Evolutionary conservation across 2,329 filamentous ascomycete genomes (phyloP).

Genomic region (Lasiodiplodia hormozganensis): DNA sequence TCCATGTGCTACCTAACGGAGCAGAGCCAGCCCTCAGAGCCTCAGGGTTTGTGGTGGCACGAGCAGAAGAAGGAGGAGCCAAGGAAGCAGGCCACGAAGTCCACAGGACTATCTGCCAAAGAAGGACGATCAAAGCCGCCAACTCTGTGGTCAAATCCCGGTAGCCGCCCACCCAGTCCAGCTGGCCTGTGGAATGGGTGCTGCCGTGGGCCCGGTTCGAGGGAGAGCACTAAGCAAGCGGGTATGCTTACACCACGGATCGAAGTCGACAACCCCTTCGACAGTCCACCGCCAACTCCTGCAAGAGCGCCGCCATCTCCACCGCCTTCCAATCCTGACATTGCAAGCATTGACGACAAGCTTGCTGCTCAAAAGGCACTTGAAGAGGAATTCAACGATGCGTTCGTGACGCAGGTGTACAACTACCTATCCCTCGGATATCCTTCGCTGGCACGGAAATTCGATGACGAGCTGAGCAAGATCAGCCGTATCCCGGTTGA

Average conservation of each 20-base stretch:
- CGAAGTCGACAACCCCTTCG: conserved; percentile 51
- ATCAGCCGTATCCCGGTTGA: conserved; percentile 74
- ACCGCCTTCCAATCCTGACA: conserved; percentile 45
- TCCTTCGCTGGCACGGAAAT: conserved; percentile 80
- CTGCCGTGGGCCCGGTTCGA: conserved; percentile 56
- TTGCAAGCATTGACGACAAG: conserved; percentile 51
- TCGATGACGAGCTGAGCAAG: conserved; percentile 83
- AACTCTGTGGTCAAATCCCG: conserved; percentile 45
- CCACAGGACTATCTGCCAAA: conserved; percentile 30
- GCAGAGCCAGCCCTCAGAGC: conserved; percentile 53
- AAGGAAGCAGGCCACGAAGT: not conserved
- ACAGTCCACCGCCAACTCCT: conserved; percentile 47
- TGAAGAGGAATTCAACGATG: conserved; percentile 75
- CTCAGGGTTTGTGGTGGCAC: conserved; percentile 69
- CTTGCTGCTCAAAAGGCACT: conserved; percentile 56
- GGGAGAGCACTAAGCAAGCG: conserved; percentile 50
- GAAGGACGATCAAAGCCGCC: conserved; percentile 27
- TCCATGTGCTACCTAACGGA: conserved; percentile 59
- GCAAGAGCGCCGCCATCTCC: conserved; percentile 45
- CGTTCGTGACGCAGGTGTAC: conserved; percentile 93
- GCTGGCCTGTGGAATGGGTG: conserved; percentile 81
- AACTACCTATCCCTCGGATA: conserved; percentile 96
- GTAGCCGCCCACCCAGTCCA: conserved; percentile 61
- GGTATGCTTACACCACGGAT: conserved; percentile 59
- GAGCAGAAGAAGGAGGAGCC: conserved; percentile 36